Evolutionary conservation across 2,329 filamentous ascomycete genomes (phyloP).

Genomic region (Graphiopsis chlorocephala): DNA sequence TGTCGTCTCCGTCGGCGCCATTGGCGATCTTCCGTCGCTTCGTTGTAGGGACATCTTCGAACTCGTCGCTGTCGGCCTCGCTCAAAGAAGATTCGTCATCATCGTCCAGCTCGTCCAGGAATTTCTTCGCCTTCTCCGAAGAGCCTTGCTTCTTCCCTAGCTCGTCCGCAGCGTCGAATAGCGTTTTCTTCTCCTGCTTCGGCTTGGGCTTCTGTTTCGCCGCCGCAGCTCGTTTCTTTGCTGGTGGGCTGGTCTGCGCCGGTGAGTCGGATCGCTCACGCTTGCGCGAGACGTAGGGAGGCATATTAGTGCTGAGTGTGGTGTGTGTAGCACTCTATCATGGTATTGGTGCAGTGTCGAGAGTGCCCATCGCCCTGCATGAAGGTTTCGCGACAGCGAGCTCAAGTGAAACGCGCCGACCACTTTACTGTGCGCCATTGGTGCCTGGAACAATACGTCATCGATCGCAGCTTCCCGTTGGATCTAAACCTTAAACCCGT

Average conservation of each 20-base stretch:
- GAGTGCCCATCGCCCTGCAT: not conserved
- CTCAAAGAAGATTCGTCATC: slow-evolving; percentile 41
- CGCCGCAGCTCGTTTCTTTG: slow-evolving; percentile 33
- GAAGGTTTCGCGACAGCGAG: not conserved
- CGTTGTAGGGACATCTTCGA: slow-evolving; percentile 45
- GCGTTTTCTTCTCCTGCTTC: slow-evolving; percentile 34
- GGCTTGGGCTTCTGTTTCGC: slow-evolving; percentile 22
- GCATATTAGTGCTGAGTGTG: slow-evolving; percentile 51
- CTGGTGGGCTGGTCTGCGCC: slow-evolving; percentile 30
- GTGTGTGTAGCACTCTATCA: not conserved
- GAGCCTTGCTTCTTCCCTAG: slow-evolving; percentile 28
- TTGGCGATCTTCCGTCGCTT: slow-evolving; percentile 48
- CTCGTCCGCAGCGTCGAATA: slow-evolving; percentile 47
- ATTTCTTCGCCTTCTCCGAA: slow-evolving; percentile 34
- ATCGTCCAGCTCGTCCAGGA: slow-evolving; percentile 38
- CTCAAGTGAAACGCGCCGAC: not conserved
- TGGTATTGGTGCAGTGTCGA: not conserved
- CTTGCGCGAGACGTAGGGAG: slow-evolving; percentile 67
- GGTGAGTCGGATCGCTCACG: slow-evolving; percentile 54
- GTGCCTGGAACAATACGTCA: not conserved
- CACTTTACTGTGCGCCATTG: not conserved
- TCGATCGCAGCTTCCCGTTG: not conserved
- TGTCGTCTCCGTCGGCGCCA: slow-evolving; percentile 50
- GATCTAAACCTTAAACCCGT: not conserved
- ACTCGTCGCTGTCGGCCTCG: slow-evolving; percentile 48